Base-by-base conservation (phyloP, 2,329 filamentous ascomycete species). In the Cercospora sp. region DNA sequence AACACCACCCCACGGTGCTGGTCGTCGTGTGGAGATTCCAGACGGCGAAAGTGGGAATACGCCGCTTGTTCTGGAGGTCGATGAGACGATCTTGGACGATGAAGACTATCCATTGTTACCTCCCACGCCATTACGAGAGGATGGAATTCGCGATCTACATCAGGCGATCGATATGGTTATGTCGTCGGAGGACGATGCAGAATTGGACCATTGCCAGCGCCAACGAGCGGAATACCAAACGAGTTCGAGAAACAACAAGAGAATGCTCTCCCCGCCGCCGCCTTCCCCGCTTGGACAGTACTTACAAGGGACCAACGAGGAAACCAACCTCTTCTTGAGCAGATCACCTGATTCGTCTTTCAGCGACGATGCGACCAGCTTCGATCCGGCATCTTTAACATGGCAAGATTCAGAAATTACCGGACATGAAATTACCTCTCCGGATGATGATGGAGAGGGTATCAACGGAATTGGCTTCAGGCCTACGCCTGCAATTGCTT, bases 391-490 rank as follows among this genome's bases (percentile, higher is more conserved):
- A 8, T 73, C 76, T 40, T 77, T 83, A 68, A 83, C 82, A 66
- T 89, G 88, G 88, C 84, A 85, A 73, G 85, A 87, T 70, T 82
- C 82, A 42, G 88, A 90, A 74, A 89, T 89, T 73, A 89, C 87
- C 5, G 87, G 87, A 13, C 85, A 89, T 72, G 75, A 82, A 33
- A 80, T 79, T 20, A 82, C 85, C 62, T 82, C 83, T 3, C 85
- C 88, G 64, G 84, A 84, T 45, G 87, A 89, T 73, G 88, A 90
- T 75, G 87, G 87, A 3, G 86, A 86, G 64, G 88, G 88, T 5
- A 84, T 89, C 70, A 89, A 90, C 72, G 88, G 88, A 1, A 83
- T 90, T 65, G 88, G 88, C 0, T 90, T 89, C 76, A 84, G 83
- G 67, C 87, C 88, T 3, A 89, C 87, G 1, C 82, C 87, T 16